Evolutionary conservation across 164 flowering plant species (phyloP).

Genomic region (Magnolia changhungtana): DNA sequence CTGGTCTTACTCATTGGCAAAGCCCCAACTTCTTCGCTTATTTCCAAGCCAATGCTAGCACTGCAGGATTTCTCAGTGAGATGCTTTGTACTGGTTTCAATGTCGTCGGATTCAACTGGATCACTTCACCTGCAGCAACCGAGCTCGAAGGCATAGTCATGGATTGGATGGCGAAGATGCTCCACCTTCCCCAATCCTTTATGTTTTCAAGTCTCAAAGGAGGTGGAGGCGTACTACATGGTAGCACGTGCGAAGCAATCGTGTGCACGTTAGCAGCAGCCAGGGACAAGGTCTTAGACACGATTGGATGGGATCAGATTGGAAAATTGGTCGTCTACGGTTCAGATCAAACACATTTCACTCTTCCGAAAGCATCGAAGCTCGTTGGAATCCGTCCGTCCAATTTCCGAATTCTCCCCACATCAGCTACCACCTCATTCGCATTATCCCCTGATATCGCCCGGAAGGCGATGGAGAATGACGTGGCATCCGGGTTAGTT

Average conservation of each 20-base stretch:
- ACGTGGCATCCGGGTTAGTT: conserved; percentile 35
- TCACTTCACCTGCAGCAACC: conserved; percentile 54
- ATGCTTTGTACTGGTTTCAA: conserved; percentile 53
- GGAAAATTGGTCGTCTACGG: conserved; percentile 49
- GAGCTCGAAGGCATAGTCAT: conserved; percentile 50
- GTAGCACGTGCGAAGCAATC: conserved; percentile 50
- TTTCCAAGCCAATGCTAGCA: conserved; percentile 50
- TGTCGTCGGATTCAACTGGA: conserved; percentile 57
- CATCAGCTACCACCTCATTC: conserved; percentile 20
- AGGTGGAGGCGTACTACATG: conserved; percentile 66
- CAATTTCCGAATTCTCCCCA: conserved; percentile 36
- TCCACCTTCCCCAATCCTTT: conserved; percentile 44
- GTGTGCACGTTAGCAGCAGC: conserved; percentile 52
- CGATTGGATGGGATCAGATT: conserved; percentile 19
- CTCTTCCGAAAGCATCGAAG: conserved; percentile 40
- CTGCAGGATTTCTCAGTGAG: conserved; percentile 50
- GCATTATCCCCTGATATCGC: conserved; percentile 29
- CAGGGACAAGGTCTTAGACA: conserved; percentile 29
- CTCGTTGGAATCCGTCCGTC: conserved; percentile 36
- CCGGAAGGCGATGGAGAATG: conserved; percentile 26
- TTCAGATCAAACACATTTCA: conserved; percentile 66
- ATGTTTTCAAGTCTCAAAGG: conserved; percentile 47
- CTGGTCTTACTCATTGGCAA: conserved; percentile 59
- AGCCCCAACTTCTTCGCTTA: conserved; percentile 64
- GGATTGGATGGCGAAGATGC: conserved; percentile 22